These are phyloP conservation scores for Saccharomycopsis sp. DNA, from an alignment of 805 yeast genomes.

Conservation along the genomic window DNA sequence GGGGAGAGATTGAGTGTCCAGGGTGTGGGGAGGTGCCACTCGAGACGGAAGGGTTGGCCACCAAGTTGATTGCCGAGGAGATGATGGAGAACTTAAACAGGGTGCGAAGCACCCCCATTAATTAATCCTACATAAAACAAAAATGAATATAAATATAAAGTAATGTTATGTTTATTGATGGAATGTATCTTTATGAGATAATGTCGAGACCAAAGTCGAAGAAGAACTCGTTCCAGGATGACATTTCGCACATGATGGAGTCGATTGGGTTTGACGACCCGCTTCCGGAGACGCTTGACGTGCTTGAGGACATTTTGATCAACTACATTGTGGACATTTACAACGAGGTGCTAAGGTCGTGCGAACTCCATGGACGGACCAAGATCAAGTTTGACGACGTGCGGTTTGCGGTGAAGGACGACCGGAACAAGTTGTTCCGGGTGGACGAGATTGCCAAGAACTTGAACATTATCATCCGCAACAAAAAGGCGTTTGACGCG, in stretches of 20 bases:
- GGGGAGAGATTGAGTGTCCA: slow-evolving; percentile 65
- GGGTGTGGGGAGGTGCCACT: slow-evolving; percentile 27
- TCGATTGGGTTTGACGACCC: slow-evolving; percentile 18
- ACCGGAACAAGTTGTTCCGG: slow-evolving; percentile 14
- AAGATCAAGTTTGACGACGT: slow-evolving; percentile 19
- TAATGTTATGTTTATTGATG: no score
- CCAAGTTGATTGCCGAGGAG: no score
- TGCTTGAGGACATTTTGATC: slow-evolving; percentile 18
- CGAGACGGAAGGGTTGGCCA: slow-evolving; percentile 13
- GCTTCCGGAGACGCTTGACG: slow-evolving; percentile 17
- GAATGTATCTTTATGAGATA: no score
- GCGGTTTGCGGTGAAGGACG: slow-evolving; percentile 18
- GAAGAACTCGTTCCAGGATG: slow-evolving; percentile 16
- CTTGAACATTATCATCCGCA: slow-evolving; percentile 13
- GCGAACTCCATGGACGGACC: slow-evolving; percentile 17
- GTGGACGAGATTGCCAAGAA: slow-evolving; percentile 17
- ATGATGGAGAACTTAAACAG: no score
- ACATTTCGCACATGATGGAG: slow-evolving; percentile 18
- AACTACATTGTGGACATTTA: slow-evolving; percentile 16
- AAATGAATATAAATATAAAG: no score
- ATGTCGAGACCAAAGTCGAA: no score
- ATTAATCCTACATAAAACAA: no score
- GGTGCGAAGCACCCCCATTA: no score
- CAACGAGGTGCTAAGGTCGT: slow-evolving; percentile 16
- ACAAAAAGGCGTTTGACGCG: slow-evolving; percentile 16